Percentiles rank a stretch among this genome's conserved stretches.
phyloP scores from a whole-genome alignment of 2,329 filamentous ascomycete genomes.

The Emydomyces testavorans region DNA sequence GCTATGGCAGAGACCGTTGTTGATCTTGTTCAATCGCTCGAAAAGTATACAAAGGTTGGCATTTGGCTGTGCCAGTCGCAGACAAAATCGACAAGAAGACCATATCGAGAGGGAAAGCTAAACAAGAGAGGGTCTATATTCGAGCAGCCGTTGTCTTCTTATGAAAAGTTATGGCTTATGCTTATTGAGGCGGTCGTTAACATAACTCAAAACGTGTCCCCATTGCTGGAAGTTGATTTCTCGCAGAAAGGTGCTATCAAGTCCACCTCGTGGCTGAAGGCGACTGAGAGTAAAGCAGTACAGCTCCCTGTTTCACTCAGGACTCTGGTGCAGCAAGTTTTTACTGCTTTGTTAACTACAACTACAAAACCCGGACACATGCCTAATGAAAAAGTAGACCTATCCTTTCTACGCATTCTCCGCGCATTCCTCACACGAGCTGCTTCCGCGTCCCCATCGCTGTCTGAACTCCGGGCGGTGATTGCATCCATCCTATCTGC shows the following conservation, averaged over 20 bases:
- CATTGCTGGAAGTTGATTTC: constrained; percentile 8
- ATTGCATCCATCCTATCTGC: constrained; percentile 84
- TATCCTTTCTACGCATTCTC: constrained; percentile 79
- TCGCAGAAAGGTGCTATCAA: not conserved
- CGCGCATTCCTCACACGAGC: constrained; percentile 79
- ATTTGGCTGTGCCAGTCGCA: constrained; percentile 92
- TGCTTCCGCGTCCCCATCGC: constrained; percentile 66
- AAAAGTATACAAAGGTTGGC: constrained; percentile 84
- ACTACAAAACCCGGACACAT: constrained; percentile 24
- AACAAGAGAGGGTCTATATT: constrained; percentile 34
- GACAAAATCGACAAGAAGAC: constrained; percentile 47
- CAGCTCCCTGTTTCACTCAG: constrained; percentile 57
- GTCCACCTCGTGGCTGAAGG: not conserved
- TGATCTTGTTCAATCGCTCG: constrained; percentile 63
- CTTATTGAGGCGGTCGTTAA: constrained; percentile 52
- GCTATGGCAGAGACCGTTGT: constrained; percentile 56
- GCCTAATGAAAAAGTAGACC: constrained; percentile 38
- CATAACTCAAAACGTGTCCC: constrained; percentile 50
- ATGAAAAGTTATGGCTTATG: constrained; percentile 56
- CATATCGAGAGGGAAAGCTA: constrained; percentile 23
- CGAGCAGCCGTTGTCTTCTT: constrained; percentile 46
- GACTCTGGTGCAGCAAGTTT: constrained; percentile 74
- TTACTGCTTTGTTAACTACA: constrained; percentile 71
- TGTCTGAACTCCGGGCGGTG: constrained; percentile 76
- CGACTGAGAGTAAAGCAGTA: constrained; percentile 21